A percentile compares a stretch with the other conserved stretches of the same genome.
Evolutionary conservation across 202 grass and related monocot genomes (phyloP).

Genomic region (Elaeis oleifera): DNA sequence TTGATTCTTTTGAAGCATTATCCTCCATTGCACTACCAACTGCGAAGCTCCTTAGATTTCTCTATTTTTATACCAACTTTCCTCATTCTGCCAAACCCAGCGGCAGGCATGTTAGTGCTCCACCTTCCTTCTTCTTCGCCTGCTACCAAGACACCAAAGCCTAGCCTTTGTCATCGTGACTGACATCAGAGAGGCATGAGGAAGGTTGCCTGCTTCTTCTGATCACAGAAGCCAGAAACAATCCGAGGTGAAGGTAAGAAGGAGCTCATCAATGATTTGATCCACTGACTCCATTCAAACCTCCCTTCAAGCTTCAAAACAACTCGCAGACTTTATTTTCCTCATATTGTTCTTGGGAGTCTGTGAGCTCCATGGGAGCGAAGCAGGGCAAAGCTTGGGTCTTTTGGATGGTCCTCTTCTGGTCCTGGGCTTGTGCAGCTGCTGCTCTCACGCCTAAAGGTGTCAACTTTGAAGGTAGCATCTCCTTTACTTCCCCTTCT

Average conservation of each 20-base stretch:
- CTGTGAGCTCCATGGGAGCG: slow-evolving; percentile 10
- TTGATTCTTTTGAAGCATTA: slow-evolving; percentile 10
- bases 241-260: background rate
- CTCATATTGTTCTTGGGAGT: background rate
- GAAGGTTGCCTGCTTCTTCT: background rate
- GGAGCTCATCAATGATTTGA: background rate
- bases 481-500: background rate
- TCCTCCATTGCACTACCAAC: background rate
- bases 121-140: background rate
- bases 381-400: background rate
- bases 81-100: slow-evolving; percentile 6
- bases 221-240: background rate
- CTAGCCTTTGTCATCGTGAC: background rate
- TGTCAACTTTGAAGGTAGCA: slow-evolving; percentile 22
- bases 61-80: slow-evolving; percentile 3
- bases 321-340: background rate
- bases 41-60: background rate
- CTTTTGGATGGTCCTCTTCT: slow-evolving; percentile 2
- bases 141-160: background rate
- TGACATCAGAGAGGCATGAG: background rate
- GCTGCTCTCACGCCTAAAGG: slow-evolving; percentile 12
- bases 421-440: background rate
- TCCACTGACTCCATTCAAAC: background rate
- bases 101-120: slow-evolving; percentile 3
- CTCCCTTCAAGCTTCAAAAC: background rate